Percentiles rank a stretch among this genome's conserved stretches.
phyloP scores from a whole-genome alignment of 2,329 filamentous ascomycete species.

The Chaetomium olivaceum region DNA sequence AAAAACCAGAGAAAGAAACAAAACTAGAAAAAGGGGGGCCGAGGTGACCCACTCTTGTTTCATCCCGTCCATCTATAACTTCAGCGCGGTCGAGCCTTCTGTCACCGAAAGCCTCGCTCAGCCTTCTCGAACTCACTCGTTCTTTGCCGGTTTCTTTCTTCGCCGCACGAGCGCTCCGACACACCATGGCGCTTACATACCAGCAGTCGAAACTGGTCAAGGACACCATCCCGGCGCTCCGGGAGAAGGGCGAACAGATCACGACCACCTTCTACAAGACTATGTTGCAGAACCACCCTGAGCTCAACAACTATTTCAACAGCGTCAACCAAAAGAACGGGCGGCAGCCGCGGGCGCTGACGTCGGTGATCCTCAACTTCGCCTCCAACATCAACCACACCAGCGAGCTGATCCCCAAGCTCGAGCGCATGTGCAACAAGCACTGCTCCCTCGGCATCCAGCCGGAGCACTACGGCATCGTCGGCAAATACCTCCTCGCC shows the following conservation, averaged over 20 bases:
- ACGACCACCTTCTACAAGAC: slow-evolving; percentile 71
- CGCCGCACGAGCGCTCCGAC: neutral
- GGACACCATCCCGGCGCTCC: slow-evolving; percentile 68
- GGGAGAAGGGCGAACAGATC: slow-evolving; percentile 67
- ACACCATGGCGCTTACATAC: slow-evolving; percentile 45
- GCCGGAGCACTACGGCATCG: slow-evolving; percentile 69
- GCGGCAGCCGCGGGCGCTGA: slow-evolving; percentile 62
- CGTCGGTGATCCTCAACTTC: slow-evolving; percentile 67
- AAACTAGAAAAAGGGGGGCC: slow-evolving; percentile 4
- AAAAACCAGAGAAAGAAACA: neutral
- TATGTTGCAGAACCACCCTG: slow-evolving; percentile 65
- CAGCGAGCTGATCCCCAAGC: slow-evolving; percentile 53
- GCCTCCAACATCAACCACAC: slow-evolving; percentile 69
- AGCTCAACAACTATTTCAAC: slow-evolving; percentile 72
- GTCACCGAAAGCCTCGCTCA: neutral
- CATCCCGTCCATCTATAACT: slow-evolving; percentile 12
- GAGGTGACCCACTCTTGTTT: slow-evolving; percentile 17
- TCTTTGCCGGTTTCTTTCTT: neutral
- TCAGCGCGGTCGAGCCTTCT: neutral
- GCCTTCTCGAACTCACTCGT: neutral
- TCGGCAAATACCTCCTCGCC: slow-evolving; percentile 67
- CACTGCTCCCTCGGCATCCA: slow-evolving; percentile 69
- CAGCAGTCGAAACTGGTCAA: slow-evolving; percentile 66
- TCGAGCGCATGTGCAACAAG: slow-evolving; percentile 67
- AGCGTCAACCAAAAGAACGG: slow-evolving; percentile 62